Evolutionary conservation across 495 filamentous ascomycete species (phyloP).

Genomic region (Cenococcum geophilum): DNA sequence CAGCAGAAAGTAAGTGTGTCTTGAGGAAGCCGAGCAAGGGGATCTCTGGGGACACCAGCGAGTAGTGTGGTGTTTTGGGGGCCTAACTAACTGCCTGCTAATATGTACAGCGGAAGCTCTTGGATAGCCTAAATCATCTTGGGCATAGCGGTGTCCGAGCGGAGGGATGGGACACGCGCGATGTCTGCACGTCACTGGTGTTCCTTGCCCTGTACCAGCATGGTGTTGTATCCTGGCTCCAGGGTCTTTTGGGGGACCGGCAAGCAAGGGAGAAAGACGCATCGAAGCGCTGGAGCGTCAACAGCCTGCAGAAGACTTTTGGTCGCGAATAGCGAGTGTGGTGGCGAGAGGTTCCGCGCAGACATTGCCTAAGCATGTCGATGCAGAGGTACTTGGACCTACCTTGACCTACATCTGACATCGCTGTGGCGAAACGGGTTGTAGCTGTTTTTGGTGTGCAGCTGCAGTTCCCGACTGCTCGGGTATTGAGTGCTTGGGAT

Average conservation of each 20-base stretch:
- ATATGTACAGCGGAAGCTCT: neutral
- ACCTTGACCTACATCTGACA: neutral
- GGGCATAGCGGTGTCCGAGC: neutral
- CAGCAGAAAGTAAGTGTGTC: neutral
- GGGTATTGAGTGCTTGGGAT: constrained; percentile 12
- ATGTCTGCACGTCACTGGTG: constrained; percentile 1
- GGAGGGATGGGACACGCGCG: neutral
- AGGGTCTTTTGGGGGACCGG: neutral
- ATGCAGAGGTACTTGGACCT: neutral
- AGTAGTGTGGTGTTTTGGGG: neutral
- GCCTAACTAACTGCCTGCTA: no score
- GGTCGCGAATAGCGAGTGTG: no score
- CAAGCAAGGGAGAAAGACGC: neutral
- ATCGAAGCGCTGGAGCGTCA: no score
- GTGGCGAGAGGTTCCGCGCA: no score
- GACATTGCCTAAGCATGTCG: neutral
- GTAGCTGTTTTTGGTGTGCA: constrained; percentile 19
- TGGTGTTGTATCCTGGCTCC: neutral
- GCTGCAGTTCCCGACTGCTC: constrained; percentile 25
- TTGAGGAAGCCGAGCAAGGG: neutral
- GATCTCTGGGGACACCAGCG: neutral
- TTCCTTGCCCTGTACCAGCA: neutral
- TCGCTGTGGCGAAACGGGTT: neutral
- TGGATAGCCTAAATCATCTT: neutral
- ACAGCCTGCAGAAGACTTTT: no score